Conservation (phyloP, 495 filamentous ascomycete species). For the Xylaria scruposa region DNA sequence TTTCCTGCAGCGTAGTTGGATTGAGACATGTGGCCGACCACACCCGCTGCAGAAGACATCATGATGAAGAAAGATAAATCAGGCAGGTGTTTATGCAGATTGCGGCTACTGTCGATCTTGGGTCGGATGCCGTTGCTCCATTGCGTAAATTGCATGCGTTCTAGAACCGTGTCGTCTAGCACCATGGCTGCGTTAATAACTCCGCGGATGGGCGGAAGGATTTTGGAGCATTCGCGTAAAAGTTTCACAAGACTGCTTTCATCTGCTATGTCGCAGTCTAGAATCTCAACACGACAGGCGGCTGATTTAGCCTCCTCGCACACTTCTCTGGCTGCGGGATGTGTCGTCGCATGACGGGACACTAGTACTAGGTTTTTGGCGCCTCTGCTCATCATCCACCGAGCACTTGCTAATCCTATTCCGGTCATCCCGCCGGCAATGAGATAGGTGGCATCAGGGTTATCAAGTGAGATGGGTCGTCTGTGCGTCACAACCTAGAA, state of each 20-base stretch:
- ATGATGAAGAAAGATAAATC: constrained; percentile 60
- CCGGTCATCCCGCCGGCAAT: constrained; percentile 53
- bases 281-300: too few relatives aligned
- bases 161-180: too few relatives aligned
- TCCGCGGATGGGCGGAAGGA: too few relatives aligned
- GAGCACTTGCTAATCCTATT: constrained; percentile 51
- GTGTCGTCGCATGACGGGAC: constrained; percentile 39
- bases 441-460: constrained; percentile 43
- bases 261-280: too few relatives aligned
- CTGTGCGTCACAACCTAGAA: background rate
- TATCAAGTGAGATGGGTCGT: background rate
- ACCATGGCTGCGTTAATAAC: too few relatives aligned
- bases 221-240: too few relatives aligned
- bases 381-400: constrained; percentile 55
- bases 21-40: constrained; percentile 53
- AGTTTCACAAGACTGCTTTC: too few relatives aligned
- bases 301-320: too few relatives aligned
- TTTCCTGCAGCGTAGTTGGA: constrained; percentile 56
- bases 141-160: too few relatives aligned
- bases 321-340: too few relatives aligned
- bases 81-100: constrained; percentile 39
- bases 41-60: constrained; percentile 57
- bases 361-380: constrained; percentile 57
- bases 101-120: too few relatives aligned
- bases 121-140: too few relatives aligned